A percentile compares a stretch with the other conserved stretches of the same genome.
phyloP scores from a whole-genome alignment of 2,329 filamentous ascomycete species.

The Aureobasidium lini region DNA sequence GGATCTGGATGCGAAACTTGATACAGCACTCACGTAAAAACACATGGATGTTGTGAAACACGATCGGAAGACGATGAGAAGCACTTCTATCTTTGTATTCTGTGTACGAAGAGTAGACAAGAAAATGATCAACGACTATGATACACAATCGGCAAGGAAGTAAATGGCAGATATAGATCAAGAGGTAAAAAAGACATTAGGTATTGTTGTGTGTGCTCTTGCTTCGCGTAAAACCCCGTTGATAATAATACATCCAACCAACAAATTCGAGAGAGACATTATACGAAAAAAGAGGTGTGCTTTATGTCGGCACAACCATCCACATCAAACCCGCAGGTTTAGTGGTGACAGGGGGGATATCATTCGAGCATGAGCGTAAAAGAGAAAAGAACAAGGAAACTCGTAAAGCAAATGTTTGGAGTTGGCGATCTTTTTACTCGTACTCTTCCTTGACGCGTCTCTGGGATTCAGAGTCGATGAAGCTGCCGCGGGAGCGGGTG shows the following conservation, averaged over 20 bases:
- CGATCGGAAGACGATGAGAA: too few species aligned
- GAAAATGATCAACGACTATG: background rate
- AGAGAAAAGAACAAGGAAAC: background rate
- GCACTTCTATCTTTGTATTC: too few species aligned
- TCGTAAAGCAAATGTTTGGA: background rate
- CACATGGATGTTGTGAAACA: too few species aligned
- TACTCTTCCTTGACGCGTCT: conserved; percentile 66
- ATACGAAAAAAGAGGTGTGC: background rate
- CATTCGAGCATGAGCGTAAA: background rate
- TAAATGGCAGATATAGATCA: background rate
- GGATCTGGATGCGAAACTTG: too few species aligned
- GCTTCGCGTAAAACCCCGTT: background rate
- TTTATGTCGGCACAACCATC: background rate
- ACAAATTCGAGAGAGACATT: background rate
- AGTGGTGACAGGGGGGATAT: background rate
- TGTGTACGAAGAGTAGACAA: too few species aligned
- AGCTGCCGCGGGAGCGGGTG: conserved; percentile 42
- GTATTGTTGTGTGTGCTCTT: conserved; percentile 1
- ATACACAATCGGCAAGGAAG: background rate
- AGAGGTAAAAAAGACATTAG: conserved; percentile 8
- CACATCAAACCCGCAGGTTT: background rate
- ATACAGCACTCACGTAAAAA: too few species aligned
- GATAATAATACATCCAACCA: background rate
- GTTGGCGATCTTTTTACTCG: conserved; percentile 34
- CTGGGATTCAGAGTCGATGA: conserved; percentile 49